Evolutionary conservation across 108 stramenopile species (phyloP), one percentile per base, ranked within the genome.

Genomic region (Bacterosira constricta): DNA sequence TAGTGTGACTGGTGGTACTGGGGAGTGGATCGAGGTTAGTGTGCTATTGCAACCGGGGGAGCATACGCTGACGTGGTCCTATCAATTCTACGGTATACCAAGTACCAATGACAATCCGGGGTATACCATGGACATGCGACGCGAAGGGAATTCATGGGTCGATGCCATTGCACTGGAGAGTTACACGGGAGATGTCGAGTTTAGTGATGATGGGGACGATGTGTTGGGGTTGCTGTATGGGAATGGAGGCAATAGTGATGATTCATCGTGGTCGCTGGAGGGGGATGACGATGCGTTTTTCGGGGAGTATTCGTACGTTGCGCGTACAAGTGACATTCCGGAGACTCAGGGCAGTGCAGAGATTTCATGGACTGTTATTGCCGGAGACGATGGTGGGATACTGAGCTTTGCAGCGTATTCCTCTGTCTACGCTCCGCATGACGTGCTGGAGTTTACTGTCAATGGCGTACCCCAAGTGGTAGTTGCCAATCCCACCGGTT

Each of bases 81-180:
- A 77, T 65, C 77, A 77, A 37, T 69, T 49, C 20, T 55, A 46
- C 29, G 77, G 77, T 41, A 37, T 35, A 13, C 50, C 42, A 55
- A 57, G 21, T 29, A 55, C 42, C 4, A 41, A 63, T 34, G 26
- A 41, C 6, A 41, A 57, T 41, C 32, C 31, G 31, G 23, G 31
- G 34, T 45, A 64, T 13, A 10, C 3, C 4, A 30, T 57, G 38
- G 68, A 69, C 30, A 54, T 55, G 18, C 37, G 69, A 17, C 51
- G 77, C 6, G 68, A 13, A 27, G 77, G 68, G 3, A 77, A 77
- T 65, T 65, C 77, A 29, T 77, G 77, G 77, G 17, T 77, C 12
- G 77, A 77, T 51, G 77, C 59, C 45, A 59, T 77, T 4, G 45
- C 37, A 30, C 34, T 77, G 20, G 27, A 26, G 4, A 42, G 67